Conservation (phyloP, 23 red algal species). For the Cyanidium caldarium region DNA sequence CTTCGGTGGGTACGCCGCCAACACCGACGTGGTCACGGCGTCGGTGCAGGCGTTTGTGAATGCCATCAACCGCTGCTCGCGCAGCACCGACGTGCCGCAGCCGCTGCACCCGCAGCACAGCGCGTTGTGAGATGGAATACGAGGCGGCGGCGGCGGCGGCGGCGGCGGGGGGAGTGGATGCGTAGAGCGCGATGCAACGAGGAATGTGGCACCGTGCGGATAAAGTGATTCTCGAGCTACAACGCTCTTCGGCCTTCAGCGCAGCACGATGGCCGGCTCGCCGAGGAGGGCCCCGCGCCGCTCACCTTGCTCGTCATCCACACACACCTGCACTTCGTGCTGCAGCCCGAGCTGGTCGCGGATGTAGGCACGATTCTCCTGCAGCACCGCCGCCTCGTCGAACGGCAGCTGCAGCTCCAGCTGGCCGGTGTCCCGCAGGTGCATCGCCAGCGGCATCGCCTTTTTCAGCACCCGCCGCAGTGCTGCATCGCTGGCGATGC, state of each 20-base stretch:
- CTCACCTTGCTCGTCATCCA: not conserved
- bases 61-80: constrained; percentile 73
- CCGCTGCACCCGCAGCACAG: constrained; percentile 61
- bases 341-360: constrained; percentile 32
- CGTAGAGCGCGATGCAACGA: too few relatives aligned
- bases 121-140: too few relatives aligned
- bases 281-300: not conserved
- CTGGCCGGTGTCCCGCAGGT: constrained; percentile 40
- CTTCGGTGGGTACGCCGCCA: constrained; percentile 46
- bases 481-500: constrained; percentile 22
- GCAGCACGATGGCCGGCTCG: not conserved
- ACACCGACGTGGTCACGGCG: constrained; percentile 89
- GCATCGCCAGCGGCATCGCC: constrained; percentile 72
- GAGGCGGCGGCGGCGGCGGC: too few relatives aligned
- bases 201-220: too few relatives aligned
- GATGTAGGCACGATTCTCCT: constrained; percentile 41
- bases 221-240: too few relatives aligned
- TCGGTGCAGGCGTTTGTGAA: constrained; percentile 71
- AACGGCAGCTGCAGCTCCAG: constrained; percentile 36
- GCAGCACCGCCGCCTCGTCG: constrained; percentile 64
- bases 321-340: not conserved
- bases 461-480: constrained; percentile 58
- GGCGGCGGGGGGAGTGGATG: too few relatives aligned
- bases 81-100: constrained; percentile 9
- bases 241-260: too few relatives aligned